Evolutionary conservation across 2,329 filamentous ascomycete genomes (phyloP).

Genomic region (Xylaria sp.): DNA sequence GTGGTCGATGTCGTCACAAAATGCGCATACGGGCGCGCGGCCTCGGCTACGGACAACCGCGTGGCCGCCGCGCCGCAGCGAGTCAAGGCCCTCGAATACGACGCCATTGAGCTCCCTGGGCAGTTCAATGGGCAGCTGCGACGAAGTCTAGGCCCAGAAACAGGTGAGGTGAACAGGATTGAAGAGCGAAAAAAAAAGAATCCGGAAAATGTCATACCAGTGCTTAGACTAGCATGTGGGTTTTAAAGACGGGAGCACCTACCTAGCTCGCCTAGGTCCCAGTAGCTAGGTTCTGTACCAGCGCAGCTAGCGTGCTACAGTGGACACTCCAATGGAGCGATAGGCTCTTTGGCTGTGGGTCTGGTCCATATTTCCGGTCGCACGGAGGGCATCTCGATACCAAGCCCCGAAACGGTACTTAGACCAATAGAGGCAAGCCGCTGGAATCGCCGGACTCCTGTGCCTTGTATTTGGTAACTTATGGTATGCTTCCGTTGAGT

Average conservation of each 20-base stretch:
- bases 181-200: conserved; percentile 11
- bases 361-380: conserved; percentile 14
- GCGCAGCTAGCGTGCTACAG: background rate
- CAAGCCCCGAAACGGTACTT: background rate
- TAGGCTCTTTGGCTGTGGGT: background rate
- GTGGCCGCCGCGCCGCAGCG: conserved; percentile 47
- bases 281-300: conserved; percentile 2
- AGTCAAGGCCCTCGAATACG: conserved; percentile 57
- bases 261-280: too few species aligned
- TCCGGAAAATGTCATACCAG: conserved; percentile 22
- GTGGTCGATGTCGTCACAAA: conserved; percentile 45
- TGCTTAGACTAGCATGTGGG: conserved; percentile 15
- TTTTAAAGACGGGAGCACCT: background rate
- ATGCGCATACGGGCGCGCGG: conserved; percentile 45
- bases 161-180: conserved; percentile 18
- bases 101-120: conserved; percentile 56
- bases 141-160: conserved; percentile 29
- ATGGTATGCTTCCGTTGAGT: too few species aligned
- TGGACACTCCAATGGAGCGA: conserved; percentile 4
- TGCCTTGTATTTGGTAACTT: too few species aligned
- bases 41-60: conserved; percentile 47
- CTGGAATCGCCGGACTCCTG: background rate
- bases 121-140: conserved; percentile 40
- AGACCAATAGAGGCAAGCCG: background rate
- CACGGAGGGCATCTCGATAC: conserved; percentile 14